A percentile compares a stretch with the other conserved stretches of the same genome.
These are phyloP conservation scores for Cerioporus squamosus DNA, from an alignment of 1,284 basidiomycete species.

Conservation along the genomic window DNA sequence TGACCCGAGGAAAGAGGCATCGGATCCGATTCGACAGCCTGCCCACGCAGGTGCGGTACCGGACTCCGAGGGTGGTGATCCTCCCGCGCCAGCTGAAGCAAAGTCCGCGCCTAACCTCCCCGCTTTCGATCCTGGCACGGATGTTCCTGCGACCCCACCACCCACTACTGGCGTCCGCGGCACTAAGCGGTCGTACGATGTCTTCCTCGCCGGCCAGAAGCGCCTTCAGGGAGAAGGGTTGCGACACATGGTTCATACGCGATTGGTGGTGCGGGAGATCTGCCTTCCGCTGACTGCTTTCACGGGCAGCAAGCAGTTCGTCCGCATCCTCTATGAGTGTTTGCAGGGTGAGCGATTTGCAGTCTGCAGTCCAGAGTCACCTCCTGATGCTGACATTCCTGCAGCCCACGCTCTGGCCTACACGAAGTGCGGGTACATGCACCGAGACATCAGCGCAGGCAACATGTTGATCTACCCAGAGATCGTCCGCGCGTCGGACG, in stretches of 20 bases:
- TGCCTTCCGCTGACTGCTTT: background rate
- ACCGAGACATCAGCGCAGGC: constrained; percentile 19
- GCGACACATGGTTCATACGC: constrained; percentile 6
- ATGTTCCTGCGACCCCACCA: too few relatives aligned
- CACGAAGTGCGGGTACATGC: background rate
- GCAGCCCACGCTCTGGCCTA: constrained; percentile 9
- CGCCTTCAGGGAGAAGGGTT: background rate
- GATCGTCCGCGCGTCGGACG: background rate
- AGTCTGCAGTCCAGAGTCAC: too few relatives aligned
- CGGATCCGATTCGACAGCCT: too few relatives aligned
- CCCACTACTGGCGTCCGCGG: background rate
- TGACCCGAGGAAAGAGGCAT: too few relatives aligned
- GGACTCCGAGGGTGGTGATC: too few relatives aligned
- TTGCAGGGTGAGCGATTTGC: background rate
- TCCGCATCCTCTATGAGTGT: background rate
- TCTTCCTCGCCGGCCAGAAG: background rate
- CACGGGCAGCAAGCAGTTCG: background rate
- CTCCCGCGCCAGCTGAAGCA: too few relatives aligned
- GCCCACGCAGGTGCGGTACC: too few relatives aligned
- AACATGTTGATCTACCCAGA: constrained; percentile 13
- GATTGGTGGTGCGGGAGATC: constrained; percentile 11
- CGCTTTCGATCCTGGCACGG: too few relatives aligned
- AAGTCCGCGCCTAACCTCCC: too few relatives aligned
- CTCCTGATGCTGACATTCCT: background rate
- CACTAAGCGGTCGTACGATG: background rate